Conservation (phyloP, 208 protist species). For the Balamuthia mandrillaris region DNA sequence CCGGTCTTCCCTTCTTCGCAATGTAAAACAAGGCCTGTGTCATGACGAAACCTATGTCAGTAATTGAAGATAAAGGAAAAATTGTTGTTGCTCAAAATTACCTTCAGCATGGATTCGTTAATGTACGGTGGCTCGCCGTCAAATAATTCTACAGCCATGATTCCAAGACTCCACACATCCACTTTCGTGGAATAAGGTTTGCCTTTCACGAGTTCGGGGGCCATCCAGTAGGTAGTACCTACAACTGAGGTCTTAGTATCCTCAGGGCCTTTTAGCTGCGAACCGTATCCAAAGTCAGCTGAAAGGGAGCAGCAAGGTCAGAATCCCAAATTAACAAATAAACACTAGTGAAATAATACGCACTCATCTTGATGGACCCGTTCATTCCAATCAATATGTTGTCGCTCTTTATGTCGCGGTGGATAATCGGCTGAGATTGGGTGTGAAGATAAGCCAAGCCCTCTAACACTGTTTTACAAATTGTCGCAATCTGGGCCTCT, state of each 20-base stretch:
- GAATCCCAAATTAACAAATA: background rate
- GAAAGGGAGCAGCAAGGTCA: background rate
- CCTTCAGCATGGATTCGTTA: slow-evolving; percentile 31
- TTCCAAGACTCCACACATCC: slow-evolving; percentile 10
- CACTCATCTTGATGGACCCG: slow-evolving; percentile 36
- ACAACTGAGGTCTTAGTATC: slow-evolving; percentile 27
- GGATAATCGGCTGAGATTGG: background rate
- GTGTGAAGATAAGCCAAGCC: slow-evolving; percentile 12
- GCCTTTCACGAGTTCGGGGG: slow-evolving; percentile 17
- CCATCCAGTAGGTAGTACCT: slow-evolving; percentile 33
- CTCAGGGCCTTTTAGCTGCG: background rate
- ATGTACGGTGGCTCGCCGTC: slow-evolving; percentile 21
- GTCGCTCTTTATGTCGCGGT: slow-evolving; percentile 34
- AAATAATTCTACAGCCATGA: slow-evolving; percentile 33
- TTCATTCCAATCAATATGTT: slow-evolving; percentile 7
- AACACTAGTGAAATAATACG: background rate
- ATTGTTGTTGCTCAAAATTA: background rate
- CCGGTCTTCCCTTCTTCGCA: slow-evolving; percentile 28
- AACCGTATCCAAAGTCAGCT: slow-evolving; percentile 29
- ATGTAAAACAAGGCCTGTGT: slow-evolving; percentile 7
- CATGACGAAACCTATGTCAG: background rate
- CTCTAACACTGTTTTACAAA: background rate
- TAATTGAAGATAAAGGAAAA: background rate
- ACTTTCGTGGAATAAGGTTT: slow-evolving; percentile 7
- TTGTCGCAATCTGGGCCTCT: slow-evolving; percentile 28